Evolutionary conservation across 495 filamentous ascomycete genomes (phyloP).

Genomic region (Filosporella fistucella): DNA sequence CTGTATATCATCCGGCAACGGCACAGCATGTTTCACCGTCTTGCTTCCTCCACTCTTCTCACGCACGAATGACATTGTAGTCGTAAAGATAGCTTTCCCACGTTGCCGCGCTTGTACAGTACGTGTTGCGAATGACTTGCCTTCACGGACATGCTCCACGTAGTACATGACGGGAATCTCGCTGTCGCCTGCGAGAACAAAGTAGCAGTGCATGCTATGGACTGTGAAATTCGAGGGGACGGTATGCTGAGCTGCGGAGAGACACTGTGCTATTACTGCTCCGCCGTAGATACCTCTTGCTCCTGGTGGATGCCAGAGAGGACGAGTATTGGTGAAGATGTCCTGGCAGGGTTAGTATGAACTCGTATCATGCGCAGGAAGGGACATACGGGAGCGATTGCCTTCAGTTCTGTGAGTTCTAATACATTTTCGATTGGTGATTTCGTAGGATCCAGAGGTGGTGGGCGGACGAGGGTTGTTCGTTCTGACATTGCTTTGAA

Average conservation of each 20-base stretch:
- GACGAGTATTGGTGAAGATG: slow-evolving; percentile 88
- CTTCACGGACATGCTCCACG: slow-evolving; percentile 87
- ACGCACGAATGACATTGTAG: slow-evolving; percentile 81
- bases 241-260: slow-evolving; percentile 83
- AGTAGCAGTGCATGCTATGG: slow-evolving; percentile 99
- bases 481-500: slow-evolving; percentile 19
- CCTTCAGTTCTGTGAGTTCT: slow-evolving; percentile 73
- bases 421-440: slow-evolving; percentile 84
- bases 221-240: slow-evolving; percentile 74
- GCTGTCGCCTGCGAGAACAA: slow-evolving; percentile 83
- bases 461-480: slow-evolving; percentile 72
- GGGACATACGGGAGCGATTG: slow-evolving; percentile 69
- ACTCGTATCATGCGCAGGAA: not conserved
- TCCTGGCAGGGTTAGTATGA: slow-evolving; percentile 43
- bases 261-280: slow-evolving; percentile 85
- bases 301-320: slow-evolving; percentile 84
- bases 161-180: slow-evolving; percentile 80
- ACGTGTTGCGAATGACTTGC: slow-evolving; percentile 86
- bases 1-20: slow-evolving; percentile 48
- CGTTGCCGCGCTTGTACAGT: slow-evolving; percentile 90
- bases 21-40: slow-evolving; percentile 54
- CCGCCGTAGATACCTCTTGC: slow-evolving; percentile 94
- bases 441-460: slow-evolving; percentile 64
- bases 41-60: slow-evolving; percentile 61
- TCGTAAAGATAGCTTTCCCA: slow-evolving; percentile 91